Conservation (phyloP, 257 asterid genomes). For the Lantana camara region DNA sequence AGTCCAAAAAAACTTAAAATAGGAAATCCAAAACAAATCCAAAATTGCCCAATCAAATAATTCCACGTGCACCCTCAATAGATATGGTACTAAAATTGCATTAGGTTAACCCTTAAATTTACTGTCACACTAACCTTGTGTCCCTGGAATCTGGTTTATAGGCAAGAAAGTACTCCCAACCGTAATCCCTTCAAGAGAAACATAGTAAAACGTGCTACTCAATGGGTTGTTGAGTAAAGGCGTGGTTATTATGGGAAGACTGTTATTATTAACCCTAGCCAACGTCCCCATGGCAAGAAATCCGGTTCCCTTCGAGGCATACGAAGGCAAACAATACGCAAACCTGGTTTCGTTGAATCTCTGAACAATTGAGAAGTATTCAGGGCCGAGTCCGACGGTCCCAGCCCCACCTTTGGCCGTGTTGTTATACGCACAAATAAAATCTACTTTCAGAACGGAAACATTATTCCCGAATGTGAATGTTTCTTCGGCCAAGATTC, state of each 20-base stretch:
- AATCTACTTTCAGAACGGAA: conserved; percentile 39
- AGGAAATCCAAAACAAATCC: too few species aligned
- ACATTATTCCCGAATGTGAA: conserved; percentile 45
- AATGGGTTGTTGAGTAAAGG: conserved; percentile 41
- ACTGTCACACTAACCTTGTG: too few species aligned
- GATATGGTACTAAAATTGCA: too few species aligned
- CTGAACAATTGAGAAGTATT: conserved; percentile 56
- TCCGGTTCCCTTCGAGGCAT: conserved; percentile 39
- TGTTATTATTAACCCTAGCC: conserved; percentile 12
- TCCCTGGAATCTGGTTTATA: conserved; percentile 4
- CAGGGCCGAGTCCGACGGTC: conserved; percentile 69
- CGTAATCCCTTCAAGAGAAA: conserved; percentile 51
- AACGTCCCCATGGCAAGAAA: conserved; percentile 52
- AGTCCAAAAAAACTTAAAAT: too few species aligned
- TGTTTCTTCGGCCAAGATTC: conserved; percentile 47
- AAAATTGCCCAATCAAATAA: too few species aligned
- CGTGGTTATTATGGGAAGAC: conserved; percentile 23
- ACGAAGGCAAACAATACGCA: conserved; percentile 53
- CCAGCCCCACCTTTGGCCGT: conserved; percentile 51
- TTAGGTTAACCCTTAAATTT: too few species aligned
- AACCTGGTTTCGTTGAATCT: conserved; percentile 54
- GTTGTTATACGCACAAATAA: conserved; percentile 57
- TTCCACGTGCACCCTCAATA: too few species aligned
- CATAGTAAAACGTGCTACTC: conserved; percentile 38
- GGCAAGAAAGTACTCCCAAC: conserved; percentile 45